These are phyloP conservation scores for Globisporangium cylindrosporum DNA, from an alignment of 352 stramenopile species.

Conservation along the genomic window DNA sequence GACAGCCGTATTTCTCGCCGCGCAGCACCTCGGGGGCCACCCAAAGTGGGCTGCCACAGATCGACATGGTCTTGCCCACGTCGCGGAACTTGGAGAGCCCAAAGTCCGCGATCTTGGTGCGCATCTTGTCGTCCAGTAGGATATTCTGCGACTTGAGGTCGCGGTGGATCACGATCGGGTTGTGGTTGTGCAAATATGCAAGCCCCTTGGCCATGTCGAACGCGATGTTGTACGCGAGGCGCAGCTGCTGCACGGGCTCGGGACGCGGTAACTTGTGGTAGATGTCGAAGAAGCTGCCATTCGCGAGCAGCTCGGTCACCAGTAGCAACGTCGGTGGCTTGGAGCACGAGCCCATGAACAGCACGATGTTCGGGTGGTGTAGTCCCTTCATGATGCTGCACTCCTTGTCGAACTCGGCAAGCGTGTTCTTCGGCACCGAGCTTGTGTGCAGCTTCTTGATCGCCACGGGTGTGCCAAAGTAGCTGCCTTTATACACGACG, in stretches of 20 bases:
- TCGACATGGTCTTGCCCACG: conserved; percentile 85
- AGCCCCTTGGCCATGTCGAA: conserved; percentile 92
- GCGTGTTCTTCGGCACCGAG: conserved; percentile 76
- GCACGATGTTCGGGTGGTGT: conserved; percentile 96
- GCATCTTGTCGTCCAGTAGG: conserved; percentile 78
- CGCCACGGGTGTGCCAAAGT: conserved; percentile 78
- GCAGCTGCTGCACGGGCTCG: conserved; percentile 48
- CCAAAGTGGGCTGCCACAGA: conserved; percentile 82
- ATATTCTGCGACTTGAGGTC: conserved; percentile 84
- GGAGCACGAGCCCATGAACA: conserved; percentile 98
- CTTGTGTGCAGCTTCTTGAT: conserved; percentile 86
- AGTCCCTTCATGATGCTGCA: conserved; percentile 88
- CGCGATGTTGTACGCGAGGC: conserved; percentile 75
- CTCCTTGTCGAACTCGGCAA: conserved; percentile 82
- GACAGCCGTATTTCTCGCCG: conserved; percentile 78
- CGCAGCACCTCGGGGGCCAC: conserved; percentile 76
- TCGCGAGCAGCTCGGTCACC: conserved; percentile 91
- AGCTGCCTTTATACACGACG: conserved; percentile 80
- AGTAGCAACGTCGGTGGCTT: conserved; percentile 95
- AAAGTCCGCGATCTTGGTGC: conserved; percentile 84
- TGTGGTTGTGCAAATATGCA: conserved; percentile 96
- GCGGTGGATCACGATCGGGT: conserved; percentile 97
- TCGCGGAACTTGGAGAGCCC: conserved; percentile 82
- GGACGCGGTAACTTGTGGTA: conserved; percentile 80
- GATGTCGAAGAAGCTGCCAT: conserved; percentile 86